Evolutionary conservation across 345 rosid species (phyloP), one percentile per base, ranked within the genome.

Genomic region (Arabis alpina): DNA sequence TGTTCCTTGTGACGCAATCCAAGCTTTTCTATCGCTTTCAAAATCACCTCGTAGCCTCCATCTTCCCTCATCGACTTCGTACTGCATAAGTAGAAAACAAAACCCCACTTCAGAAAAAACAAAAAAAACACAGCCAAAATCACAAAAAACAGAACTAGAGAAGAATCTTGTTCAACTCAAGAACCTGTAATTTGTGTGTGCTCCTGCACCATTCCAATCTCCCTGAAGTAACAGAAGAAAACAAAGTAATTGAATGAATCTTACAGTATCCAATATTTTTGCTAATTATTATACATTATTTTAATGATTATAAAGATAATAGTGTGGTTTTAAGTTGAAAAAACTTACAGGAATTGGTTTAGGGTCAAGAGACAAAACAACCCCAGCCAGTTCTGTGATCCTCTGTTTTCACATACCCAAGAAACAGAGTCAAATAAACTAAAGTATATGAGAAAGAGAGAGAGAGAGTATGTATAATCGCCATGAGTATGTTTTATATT

Each of bases 201-300:
- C 94, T n/a, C 96, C 96, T 11, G 98, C 98, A 6, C 98, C 96
- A 53, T 92, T 92, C 98, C 98, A 92, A 28, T 92, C 94, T 39
- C 98, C 98, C 92, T 85, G 55, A 23, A 14, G 3, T 23, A 9
- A 14, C 1, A 23, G n/a, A 19, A 24, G 1, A 0, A 34, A 37
- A 42, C 15, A 52, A 0, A 6, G 16, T n/a, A 4, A 5, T 0
- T 54, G 14, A 55, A 19, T 68, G 14, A 62, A 9, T n/a, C 1
- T 68, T 15, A 68, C 24, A 37, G 8, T 51, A 51, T 37, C 36
- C 15, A 54, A 44, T 1, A 8, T 34, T 0, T n/a, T 6, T 10
- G 3, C 6, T 6, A 3, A 30, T 19, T 43, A 28, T 27, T 27
- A 27, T 27, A 4, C 3, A 27, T 27, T 27, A 27, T 27, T 27